Evolutionary conservation across 495 filamentous ascomycete species (phyloP).

Genomic region (Tuber microsphaerosporum): DNA sequence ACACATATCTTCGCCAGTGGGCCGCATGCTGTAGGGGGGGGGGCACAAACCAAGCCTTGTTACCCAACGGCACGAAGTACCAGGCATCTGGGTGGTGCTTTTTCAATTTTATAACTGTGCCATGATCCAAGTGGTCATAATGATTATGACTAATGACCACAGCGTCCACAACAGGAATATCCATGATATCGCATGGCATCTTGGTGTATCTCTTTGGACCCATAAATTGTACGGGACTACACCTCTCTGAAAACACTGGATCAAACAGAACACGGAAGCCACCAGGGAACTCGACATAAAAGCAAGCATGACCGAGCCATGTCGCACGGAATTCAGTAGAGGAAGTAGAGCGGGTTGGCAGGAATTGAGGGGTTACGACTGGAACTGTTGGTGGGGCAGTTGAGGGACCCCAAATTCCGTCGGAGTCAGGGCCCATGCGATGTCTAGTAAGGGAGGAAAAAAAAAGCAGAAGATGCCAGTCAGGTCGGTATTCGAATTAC

Average conservation of each 20-base stretch:
- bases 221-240: constrained; percentile 63
- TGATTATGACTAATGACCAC: constrained; percentile 90
- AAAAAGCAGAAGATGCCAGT: background rate
- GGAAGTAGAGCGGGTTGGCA: constrained; percentile 49
- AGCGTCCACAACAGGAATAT: constrained; percentile 76
- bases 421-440: background rate
- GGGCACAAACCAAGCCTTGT: constrained; percentile 66
- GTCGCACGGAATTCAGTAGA: constrained; percentile 69
- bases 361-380: constrained; percentile 63
- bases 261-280: constrained; percentile 90
- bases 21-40: constrained; percentile 8
- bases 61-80: constrained; percentile 84
- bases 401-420: background rate
- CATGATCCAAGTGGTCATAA: constrained; percentile 84
- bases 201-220: constrained; percentile 78
- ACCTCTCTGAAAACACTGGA: constrained; percentile 86
- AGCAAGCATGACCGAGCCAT: constrained; percentile 95
- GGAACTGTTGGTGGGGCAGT: constrained; percentile 32
- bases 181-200: constrained; percentile 66
- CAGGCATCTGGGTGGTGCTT: constrained; percentile 68
- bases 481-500: background rate
- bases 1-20: background rate
- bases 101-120: constrained; percentile 63
- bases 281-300: constrained; percentile 81
- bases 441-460: background rate